A percentile compares a stretch with the other conserved stretches of the same genome.
phyloP scores from a whole-genome alignment of 257 asterid species.

The Gardenia jasminoides region DNA sequence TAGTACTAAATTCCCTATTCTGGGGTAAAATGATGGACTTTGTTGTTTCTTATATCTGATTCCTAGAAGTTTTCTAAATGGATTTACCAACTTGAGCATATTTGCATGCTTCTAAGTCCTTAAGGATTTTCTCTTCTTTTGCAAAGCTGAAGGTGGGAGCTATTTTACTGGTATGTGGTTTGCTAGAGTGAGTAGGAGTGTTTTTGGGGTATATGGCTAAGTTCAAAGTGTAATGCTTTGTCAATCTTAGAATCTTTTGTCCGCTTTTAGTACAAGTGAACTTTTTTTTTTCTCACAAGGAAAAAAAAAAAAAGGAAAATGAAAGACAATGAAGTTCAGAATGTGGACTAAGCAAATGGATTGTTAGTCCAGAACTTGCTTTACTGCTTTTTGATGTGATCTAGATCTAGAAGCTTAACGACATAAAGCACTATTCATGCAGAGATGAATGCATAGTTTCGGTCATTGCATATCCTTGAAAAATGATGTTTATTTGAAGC shows the following conservation, averaged over 20 bases:
- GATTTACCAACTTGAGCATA: background rate
- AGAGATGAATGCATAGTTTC: background rate
- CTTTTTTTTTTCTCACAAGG: too few species aligned
- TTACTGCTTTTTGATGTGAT: background rate
- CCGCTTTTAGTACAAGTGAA: background rate
- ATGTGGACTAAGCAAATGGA: background rate
- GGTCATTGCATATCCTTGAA: background rate
- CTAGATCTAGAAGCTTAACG: background rate
- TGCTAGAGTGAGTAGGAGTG: background rate
- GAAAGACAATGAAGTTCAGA: background rate
- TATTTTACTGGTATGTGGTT: background rate
- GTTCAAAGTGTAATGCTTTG: background rate
- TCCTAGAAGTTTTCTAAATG: background rate
- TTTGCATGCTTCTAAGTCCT: background rate
- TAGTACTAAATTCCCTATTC: background rate
- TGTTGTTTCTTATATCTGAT: background rate
- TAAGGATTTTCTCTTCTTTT: background rate
- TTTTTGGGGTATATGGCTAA: background rate
- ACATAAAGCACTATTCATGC: too few species aligned
- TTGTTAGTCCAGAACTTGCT: background rate
- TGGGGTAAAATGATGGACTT: background rate
- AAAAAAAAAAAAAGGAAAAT: background rate
- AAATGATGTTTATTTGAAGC: background rate
- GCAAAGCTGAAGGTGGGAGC: background rate
- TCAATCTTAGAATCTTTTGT: too few species aligned